Evolutionary conservation across 2,329 filamentous ascomycete genomes (phyloP).

Genomic region (Stachybotrys elegans): DNA sequence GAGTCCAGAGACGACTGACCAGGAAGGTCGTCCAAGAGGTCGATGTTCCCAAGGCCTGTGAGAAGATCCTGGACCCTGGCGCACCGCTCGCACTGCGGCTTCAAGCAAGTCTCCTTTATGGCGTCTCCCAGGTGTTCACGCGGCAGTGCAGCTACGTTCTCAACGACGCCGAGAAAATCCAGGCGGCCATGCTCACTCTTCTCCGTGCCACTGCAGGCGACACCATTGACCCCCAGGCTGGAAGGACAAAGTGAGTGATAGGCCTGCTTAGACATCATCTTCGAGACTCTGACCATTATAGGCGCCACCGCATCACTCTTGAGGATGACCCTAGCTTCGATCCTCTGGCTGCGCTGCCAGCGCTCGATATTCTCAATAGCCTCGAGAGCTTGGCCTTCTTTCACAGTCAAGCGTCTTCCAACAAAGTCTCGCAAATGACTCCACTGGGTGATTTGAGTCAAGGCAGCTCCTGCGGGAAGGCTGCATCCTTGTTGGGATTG

Average conservation of each 20-base stretch:
- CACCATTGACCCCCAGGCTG: slow-evolving; percentile 64
- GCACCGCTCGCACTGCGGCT: slow-evolving; percentile 86
- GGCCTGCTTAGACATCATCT: too few relatives aligned
- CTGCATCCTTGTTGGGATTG: slow-evolving; percentile 21
- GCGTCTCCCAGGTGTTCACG: slow-evolving; percentile 76
- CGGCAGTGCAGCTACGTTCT: slow-evolving; percentile 88
- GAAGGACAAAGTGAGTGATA: slow-evolving; percentile 63
- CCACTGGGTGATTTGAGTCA: slow-evolving; percentile 26
- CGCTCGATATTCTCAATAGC: slow-evolving; percentile 29
- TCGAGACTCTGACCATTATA: slow-evolving; percentile 31
- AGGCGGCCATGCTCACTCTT: slow-evolving; percentile 67
- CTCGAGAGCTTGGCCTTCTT: slow-evolving; percentile 26
- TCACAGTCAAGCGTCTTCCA: slow-evolving; percentile 30
- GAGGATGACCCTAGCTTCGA: slow-evolving; percentile 77
- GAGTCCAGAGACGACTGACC: slow-evolving; percentile 64
- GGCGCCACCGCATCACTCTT: slow-evolving; percentile 70
- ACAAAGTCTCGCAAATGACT: slow-evolving; percentile 39
- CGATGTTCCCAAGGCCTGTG: slow-evolving; percentile 78
- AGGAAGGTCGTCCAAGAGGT: slow-evolving; percentile 86
- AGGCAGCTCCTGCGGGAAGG: slow-evolving; percentile 22
- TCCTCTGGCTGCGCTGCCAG: slow-evolving; percentile 22
- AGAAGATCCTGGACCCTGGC: slow-evolving; percentile 75
- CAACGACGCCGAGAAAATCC: slow-evolving; percentile 69
- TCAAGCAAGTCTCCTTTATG: slow-evolving; percentile 83
- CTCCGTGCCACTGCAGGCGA: slow-evolving; percentile 48